Evolutionary conservation across 2,329 filamentous ascomycete genomes (phyloP).

Genomic region (Aurifilum marmelostoma): DNA sequence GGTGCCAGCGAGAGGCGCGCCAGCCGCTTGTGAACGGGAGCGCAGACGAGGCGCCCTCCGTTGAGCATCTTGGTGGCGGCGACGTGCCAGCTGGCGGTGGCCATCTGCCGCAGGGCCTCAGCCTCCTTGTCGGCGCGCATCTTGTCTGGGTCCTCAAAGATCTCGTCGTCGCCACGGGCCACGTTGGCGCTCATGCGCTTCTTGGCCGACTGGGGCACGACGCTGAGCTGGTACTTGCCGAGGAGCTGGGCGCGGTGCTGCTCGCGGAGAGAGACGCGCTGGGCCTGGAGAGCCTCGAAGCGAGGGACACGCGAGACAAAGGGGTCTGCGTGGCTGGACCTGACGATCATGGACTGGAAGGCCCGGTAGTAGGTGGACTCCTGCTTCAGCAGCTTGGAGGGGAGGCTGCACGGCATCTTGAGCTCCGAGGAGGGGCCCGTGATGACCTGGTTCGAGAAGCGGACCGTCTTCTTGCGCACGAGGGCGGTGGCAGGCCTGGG

Average conservation of each 20-base stretch:
- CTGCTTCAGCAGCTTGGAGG: constrained; percentile 55
- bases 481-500: constrained; percentile 30
- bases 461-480: constrained; percentile 70
- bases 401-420: constrained; percentile 51
- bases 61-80: constrained; percentile 64
- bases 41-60: constrained; percentile 65
- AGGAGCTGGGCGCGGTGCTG: constrained; percentile 80
- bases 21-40: constrained; percentile 66
- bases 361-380: constrained; percentile 88
- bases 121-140: constrained; percentile 74
- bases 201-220: constrained; percentile 69
- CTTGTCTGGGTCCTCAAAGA: constrained; percentile 66
- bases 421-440: constrained; percentile 40
- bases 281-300: constrained; percentile 85
- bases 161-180: constrained; percentile 69
- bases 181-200: constrained; percentile 74
- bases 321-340: constrained; percentile 69
- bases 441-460: constrained; percentile 64
- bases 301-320: constrained; percentile 85
- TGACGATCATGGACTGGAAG: constrained; percentile 74
- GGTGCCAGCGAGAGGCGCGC: constrained; percentile 55
- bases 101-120: constrained; percentile 76
- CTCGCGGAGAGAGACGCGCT: constrained; percentile 73
- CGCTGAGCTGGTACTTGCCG: constrained; percentile 80
- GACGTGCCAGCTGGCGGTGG: constrained; percentile 63